Evolutionary conservation across 1,284 basidiomycete species (phyloP).

Genomic region (Singerocomus rubriflavus): DNA sequence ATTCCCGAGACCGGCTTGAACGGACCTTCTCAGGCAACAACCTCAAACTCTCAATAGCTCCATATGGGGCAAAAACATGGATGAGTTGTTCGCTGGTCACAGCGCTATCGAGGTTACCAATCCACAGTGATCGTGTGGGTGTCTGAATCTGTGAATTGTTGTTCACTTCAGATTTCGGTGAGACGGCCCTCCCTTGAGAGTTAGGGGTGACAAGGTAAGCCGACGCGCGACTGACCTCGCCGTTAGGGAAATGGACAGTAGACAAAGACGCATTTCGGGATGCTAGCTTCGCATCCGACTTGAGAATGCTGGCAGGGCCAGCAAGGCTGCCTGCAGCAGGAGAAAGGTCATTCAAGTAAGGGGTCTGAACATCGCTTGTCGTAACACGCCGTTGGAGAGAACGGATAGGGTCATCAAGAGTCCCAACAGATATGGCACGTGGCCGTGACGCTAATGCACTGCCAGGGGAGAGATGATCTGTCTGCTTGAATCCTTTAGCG

Average conservation of each 20-base stretch:
- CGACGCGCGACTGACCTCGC: constrained; percentile 57
- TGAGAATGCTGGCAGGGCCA: constrained; percentile 55
- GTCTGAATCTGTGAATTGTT: constrained; percentile 75
- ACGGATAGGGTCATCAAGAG: constrained; percentile 76
- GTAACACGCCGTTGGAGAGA: constrained; percentile 61
- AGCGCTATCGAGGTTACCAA: constrained; percentile 92
- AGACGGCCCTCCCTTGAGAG: constrained; percentile 65
- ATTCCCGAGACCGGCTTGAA: constrained; percentile 10
- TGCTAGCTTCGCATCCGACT: constrained; percentile 49
- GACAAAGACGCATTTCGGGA: constrained; percentile 50
- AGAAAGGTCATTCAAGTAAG: constrained; percentile 56
- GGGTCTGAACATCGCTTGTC: constrained; percentile 49
- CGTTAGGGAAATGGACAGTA: constrained; percentile 68
- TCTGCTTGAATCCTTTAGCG: constrained; percentile 69
- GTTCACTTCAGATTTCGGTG: constrained; percentile 71
- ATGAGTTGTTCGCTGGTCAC: constrained; percentile 94
- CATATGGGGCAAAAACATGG: constrained; percentile 92
- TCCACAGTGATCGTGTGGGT: constrained; percentile 95
- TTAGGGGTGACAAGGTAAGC: constrained; percentile 66
- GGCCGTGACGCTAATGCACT: constrained; percentile 54
- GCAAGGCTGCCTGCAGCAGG: constrained; percentile 39
- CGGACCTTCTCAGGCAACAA: constrained; percentile 93
- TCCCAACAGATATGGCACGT: constrained; percentile 89
- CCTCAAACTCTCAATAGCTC: constrained; percentile 92
- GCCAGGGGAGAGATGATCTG: constrained; percentile 58